These are phyloP conservation scores for Russula ochroleuca DNA, from an alignment of 768 basidiomycete genomes.

Conservation along the genomic window DNA sequence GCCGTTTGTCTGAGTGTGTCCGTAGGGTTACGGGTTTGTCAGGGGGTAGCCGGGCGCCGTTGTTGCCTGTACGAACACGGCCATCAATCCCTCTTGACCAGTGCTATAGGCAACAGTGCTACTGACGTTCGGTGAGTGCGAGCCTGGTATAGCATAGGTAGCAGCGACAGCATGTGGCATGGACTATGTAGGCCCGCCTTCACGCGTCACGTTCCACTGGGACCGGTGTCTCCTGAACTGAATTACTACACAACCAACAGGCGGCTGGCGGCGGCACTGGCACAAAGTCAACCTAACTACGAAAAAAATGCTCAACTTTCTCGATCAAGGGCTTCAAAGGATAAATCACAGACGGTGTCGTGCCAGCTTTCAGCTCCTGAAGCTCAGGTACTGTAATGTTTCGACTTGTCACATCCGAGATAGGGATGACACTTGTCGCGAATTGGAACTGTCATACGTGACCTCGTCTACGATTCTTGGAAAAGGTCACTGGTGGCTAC, in stretches of 20 bases:
- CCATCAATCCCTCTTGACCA: constrained; percentile 48
- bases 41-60: too few relatives aligned
- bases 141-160: constrained; percentile 45
- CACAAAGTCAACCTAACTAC: constrained; percentile 61
- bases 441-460: constrained; percentile 48
- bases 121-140: constrained; percentile 85
- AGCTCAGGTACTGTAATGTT: constrained; percentile 38
- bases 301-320: too few relatives aligned
- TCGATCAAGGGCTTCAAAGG: not conserved
- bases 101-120: constrained; percentile 56
- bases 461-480: constrained; percentile 50
- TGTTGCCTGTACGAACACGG: too few relatives aligned
- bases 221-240: constrained; percentile 37
- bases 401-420: not conserved
- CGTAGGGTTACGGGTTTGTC: too few relatives aligned
- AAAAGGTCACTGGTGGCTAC: constrained; percentile 56
- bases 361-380: constrained; percentile 53
- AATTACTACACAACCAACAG: too few relatives aligned
- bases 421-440: constrained; percentile 15
- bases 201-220: constrained; percentile 42
- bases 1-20: too few relatives aligned
- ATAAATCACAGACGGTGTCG: constrained; percentile 51
- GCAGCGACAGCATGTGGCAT: not conserved
- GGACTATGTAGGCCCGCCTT: constrained; percentile 8
- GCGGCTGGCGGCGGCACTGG: constrained; percentile 46